Conservation (phyloP, 202 grass and related monocot species). For the Setaria viridis region DNA sequence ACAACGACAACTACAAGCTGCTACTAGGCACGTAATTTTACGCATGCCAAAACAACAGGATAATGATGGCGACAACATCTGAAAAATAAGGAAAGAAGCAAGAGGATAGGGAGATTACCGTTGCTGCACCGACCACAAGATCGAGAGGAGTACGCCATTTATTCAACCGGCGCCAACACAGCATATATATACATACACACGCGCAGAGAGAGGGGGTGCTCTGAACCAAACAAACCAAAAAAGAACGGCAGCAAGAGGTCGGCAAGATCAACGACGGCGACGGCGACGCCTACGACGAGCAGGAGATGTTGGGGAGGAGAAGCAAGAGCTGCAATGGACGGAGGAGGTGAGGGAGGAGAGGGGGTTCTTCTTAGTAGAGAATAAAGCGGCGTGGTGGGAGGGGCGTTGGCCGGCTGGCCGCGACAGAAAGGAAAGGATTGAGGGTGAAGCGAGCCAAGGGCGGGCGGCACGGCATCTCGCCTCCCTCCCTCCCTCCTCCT, state of each 20-base stretch:
- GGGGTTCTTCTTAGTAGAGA: constrained; percentile 43
- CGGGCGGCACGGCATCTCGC: constrained; percentile 76
- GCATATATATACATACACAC: constrained; percentile 34
- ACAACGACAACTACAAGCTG: constrained; percentile 14
- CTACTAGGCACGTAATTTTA: constrained; percentile 11
- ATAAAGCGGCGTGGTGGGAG: constrained; percentile 51
- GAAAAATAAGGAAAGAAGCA: background rate
- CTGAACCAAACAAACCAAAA: background rate
- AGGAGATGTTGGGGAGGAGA: background rate
- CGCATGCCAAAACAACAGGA: background rate
- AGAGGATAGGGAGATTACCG: constrained; percentile 37
- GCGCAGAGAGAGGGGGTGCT: background rate
- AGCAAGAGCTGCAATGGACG: constrained; percentile 51
- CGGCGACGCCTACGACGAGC: constrained; percentile 37
- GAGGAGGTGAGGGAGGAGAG: constrained; percentile 28
- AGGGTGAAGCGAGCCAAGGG: constrained; percentile 58
- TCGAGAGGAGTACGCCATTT: constrained; percentile 48
- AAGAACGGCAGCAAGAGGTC: constrained; percentile 17
- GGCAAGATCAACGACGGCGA: constrained; percentile 35
- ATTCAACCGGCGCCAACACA: constrained; percentile 12
- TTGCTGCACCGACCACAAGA: constrained; percentile 38
- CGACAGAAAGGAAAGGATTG: constrained; percentile 77
- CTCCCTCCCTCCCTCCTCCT: constrained; percentile 20
- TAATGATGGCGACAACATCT: constrained; percentile 1
- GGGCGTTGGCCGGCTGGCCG: constrained; percentile 46